Base-by-base conservation (phyloP, 1,284 basidiomycete species). In the Paramarasmius palmivorus region DNA sequence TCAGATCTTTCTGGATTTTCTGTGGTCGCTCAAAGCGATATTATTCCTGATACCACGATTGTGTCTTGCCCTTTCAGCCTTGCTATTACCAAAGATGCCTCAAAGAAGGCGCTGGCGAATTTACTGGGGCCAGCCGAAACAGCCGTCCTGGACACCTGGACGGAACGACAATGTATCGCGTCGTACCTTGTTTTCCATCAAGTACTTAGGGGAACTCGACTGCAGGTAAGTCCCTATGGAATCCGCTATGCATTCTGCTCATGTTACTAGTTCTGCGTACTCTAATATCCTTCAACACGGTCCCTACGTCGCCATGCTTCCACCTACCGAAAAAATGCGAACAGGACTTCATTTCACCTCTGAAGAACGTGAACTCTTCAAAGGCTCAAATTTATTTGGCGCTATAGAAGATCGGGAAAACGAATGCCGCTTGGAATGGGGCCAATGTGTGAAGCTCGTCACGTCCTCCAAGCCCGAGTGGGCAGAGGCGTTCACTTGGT, bases 341-440 rank as follows among this genome's bases (percentile, higher is more conserved):
- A 95, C 93, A 0, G 81, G 93, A 0, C 73, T 93, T n/a, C 84
- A 90, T 61, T 96, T 91, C 64, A 78, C 79, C 0, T 48, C 68
- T 0, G 53, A 63, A 12, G 94, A 97, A 66, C 70, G 86, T 7
- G 76, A 81, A 8, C 65, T 85, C 10, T 78, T 95, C 50, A 72
- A 76, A 50, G 91, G 91, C 0, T 90, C 89, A 1, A 95, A 95
- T 64, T 63, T 96, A 1, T 82, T 83, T 57, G 84, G 86, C 1
- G 92, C 92, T 0, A 84, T 88, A 0, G 47, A 77, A 3, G 87
- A 91, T 59, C 78, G 89, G 5, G 69, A 76, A 57, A 68, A 68
- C 2, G 76, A 78, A 19, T 90, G 88, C 86, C 67, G 70, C 52
- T 59, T 59, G 0, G 90, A 93, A 64, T 88, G 83, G 79, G 63